Evolutionary conservation across 2,329 filamentous ascomycete genomes (phyloP).

Genomic region (Fusarium nodosum): DNA sequence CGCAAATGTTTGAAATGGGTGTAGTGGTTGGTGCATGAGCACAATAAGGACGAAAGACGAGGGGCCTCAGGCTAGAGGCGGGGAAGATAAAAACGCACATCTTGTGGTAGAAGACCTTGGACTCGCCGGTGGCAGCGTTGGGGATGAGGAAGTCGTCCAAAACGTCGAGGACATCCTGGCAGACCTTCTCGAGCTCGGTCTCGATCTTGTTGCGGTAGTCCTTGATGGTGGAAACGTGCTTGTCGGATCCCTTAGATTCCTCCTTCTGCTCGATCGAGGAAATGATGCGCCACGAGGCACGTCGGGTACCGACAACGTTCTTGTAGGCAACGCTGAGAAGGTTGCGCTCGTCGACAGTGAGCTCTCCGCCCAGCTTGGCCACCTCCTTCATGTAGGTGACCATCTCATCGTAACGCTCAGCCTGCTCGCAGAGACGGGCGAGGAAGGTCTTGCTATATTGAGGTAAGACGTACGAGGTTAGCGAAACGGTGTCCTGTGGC

Average conservation of each 20-base stretch:
- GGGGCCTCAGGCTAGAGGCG: slow-evolving; percentile 38
- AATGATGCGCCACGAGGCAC: slow-evolving; percentile 99
- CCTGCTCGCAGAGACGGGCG: slow-evolving; percentile 99
- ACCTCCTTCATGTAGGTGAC: slow-evolving; percentile 99
- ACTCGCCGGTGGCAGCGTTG: slow-evolving; percentile 96
- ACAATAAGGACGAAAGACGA: slow-evolving; percentile 38
- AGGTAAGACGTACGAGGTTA: slow-evolving; percentile 48
- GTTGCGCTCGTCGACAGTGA: slow-evolving; percentile 97
- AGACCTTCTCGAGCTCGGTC: slow-evolving; percentile 96
- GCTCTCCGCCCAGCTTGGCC: slow-evolving; percentile 85
- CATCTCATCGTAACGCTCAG: slow-evolving; percentile 99
- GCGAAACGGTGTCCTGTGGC: slow-evolving; percentile 43
- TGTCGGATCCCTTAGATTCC: slow-evolving; percentile 97
- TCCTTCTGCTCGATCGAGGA: slow-evolving; percentile 99
- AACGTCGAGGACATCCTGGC: slow-evolving; percentile 96
- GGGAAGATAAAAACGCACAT: slow-evolving; percentile 75
- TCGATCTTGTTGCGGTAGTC: slow-evolving; percentile 99
- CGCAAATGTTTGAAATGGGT: slow-evolving; percentile 21
- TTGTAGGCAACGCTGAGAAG: slow-evolving; percentile 99
- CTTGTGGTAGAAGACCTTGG: slow-evolving; percentile 99
- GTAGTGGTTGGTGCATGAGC: slow-evolving; percentile 27
- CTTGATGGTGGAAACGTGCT: slow-evolving; percentile 93
- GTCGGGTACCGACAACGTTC: slow-evolving; percentile 98
- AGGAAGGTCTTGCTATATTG: slow-evolving; percentile 95
- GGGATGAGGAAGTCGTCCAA: slow-evolving; percentile 94